Evolutionary conservation across 208 protist species (phyloP), one percentile per base, ranked within the genome.

Genomic region (Porcisia hertigi): DNA sequence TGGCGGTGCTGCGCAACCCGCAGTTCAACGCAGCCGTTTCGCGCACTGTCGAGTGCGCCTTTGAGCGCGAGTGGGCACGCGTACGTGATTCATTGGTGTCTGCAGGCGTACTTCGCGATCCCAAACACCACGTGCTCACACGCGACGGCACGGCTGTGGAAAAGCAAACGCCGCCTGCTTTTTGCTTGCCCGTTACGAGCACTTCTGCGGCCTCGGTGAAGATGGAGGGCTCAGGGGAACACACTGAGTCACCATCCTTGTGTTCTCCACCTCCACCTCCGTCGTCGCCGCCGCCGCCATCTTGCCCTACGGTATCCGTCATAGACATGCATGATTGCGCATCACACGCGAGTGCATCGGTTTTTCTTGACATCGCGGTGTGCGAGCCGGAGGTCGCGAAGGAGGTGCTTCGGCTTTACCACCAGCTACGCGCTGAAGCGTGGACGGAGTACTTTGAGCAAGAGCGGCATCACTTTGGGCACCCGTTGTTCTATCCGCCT

Each of bases 371-470:
- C 23, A 59, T 58, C 2, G 36, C 30, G 1, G 53, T 0, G 20
- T 60, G 52, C 34, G 52, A 57, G 5, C 69, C 72, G 34, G 39
- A 23, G 0, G 45, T 82, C 0, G 71, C 66, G 7, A 47, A 75
- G 18, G 78, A 77, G 73, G 72, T 83, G 47, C 36, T 41, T 18
- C 62, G 69, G 39, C 73, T 83, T 36, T 89, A 84, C 73, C 67
- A 81, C 45, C 88, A 89, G 58, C 79, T 93, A 30, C 88, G 91
- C 30, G 82, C 88, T 71, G 88, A 92, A 41, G 79, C 83, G 41
- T 92, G 88, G 88, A 65, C 77, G 69, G 74, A 86, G n/a, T 93
- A 95, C 86, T 89, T 90, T 70, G 86, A 82, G 47, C 69, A 73
- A 60, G 85, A 93, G 81, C 80, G 79, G 34, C 79, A 83, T 62